Percentiles rank a stretch among this genome's conserved stretches.
Conservation (phyloP, 192 early-diverging fungal species). For the Rhizoclosmatium globosum region DNA sequence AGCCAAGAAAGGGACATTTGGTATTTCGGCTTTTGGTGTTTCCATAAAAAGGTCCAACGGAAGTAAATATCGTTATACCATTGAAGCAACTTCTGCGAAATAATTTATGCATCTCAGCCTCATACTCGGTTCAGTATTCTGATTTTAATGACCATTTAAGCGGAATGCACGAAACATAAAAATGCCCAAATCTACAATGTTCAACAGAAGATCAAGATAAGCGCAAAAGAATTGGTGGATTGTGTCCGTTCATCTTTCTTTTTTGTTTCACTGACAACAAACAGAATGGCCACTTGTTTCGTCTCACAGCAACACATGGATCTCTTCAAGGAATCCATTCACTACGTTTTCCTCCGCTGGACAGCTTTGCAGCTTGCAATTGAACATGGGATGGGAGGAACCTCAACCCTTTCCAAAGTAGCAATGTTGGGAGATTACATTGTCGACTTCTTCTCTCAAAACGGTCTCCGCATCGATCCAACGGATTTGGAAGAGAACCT, state of each 20-base stretch:
- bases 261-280: background rate
- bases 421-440: constrained; percentile 45
- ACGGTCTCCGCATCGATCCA: constrained; percentile 46
- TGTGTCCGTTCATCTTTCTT: background rate
- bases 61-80: too few relatives aligned
- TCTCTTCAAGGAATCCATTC: constrained; percentile 49
- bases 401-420: constrained; percentile 25
- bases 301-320: constrained; percentile 42
- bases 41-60: too few relatives aligned
- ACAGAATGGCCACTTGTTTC: background rate
- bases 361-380: constrained; percentile 61
- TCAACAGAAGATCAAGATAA: too few relatives aligned
- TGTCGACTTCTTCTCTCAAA: constrained; percentile 48
- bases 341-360: constrained; percentile 54
- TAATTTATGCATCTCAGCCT: too few relatives aligned
- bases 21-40: too few relatives aligned
- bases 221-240: too few relatives aligned
- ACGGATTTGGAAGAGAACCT: constrained; percentile 59
- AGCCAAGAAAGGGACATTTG: too few relatives aligned
- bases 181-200: too few relatives aligned
- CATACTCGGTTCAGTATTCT: too few relatives aligned
- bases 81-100: too few relatives aligned
- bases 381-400: constrained; percentile 52
- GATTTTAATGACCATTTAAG: too few relatives aligned
- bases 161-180: too few relatives aligned